Evolutionary conservation across 169 alveolate species (phyloP).

Genomic region (Besnoitia besnoiti): DNA sequence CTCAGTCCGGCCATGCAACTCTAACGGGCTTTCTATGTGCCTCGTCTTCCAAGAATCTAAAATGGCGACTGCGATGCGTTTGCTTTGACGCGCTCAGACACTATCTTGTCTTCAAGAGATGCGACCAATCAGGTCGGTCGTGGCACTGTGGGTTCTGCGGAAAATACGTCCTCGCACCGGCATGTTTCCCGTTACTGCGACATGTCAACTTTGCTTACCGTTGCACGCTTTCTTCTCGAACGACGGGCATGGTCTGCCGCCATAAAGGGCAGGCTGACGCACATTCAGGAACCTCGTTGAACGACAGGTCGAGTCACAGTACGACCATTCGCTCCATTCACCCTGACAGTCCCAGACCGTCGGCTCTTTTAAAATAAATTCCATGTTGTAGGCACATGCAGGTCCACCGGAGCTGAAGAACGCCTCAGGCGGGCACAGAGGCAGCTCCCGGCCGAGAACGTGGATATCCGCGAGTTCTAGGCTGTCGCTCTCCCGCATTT

Average conservation of each 20-base stretch:
- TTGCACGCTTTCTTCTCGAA: constrained; percentile 20
- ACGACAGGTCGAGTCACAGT: constrained; percentile 42
- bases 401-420: constrained; percentile 16
- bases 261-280: neutral
- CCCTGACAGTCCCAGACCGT: constrained; percentile 33
- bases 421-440: constrained; percentile 11
- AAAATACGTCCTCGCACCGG: too few species aligned
- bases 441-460: neutral
- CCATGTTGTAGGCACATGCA: neutral
- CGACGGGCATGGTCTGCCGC: neutral
- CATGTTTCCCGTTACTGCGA: too few species aligned
- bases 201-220: neutral
- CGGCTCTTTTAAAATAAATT: neutral
- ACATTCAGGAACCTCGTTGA: constrained; percentile 8
- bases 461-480: neutral
- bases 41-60: too few species aligned
- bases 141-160: too few species aligned
- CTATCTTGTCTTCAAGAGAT: too few species aligned
- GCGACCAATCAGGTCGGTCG: too few species aligned
- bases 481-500: neutral
- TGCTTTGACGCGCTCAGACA: too few species aligned
- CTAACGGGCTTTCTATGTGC: too few species aligned
- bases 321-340: constrained; percentile 43
- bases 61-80: too few species aligned
- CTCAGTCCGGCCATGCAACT: too few species aligned